Evolutionary conservation across 2,329 filamentous ascomycete species (phyloP).

Genomic region (Botrytis hyacinthi): DNA sequence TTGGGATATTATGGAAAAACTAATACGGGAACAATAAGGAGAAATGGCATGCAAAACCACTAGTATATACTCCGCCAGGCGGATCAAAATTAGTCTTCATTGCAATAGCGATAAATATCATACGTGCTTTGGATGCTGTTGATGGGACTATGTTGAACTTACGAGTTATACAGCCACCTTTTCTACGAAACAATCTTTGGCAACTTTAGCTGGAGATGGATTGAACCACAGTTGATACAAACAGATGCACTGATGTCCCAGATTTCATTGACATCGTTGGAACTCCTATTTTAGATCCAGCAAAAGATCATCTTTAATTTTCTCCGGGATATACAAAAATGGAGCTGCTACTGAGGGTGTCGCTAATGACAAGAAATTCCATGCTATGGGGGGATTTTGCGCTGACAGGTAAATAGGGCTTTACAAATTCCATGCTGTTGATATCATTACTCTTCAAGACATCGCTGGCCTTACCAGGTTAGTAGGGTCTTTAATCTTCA

Average conservation of each 20-base stretch:
- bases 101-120: slow-evolving; percentile 56
- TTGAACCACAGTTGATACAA: not conserved
- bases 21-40: slow-evolving; percentile 48
- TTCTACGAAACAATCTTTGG: slow-evolving; percentile 45
- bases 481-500: too few relatives aligned
- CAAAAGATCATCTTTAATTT: too few relatives aligned
- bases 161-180: slow-evolving; percentile 48
- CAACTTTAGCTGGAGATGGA: not conserved
- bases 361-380: too few relatives aligned
- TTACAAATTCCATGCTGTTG: too few relatives aligned
- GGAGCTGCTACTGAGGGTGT: too few relatives aligned
- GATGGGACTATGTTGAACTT: slow-evolving; percentile 50
- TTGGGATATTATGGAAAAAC: slow-evolving; percentile 39
- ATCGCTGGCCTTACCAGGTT: too few relatives aligned
- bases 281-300: too few relatives aligned
- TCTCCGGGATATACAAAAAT: too few relatives aligned
- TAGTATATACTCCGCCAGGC: slow-evolving; percentile 52
- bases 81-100: slow-evolving; percentile 54
- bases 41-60: slow-evolving; percentile 48
- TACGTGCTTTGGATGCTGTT: slow-evolving; percentile 55
- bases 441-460: too few relatives aligned
- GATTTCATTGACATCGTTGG: too few relatives aligned
- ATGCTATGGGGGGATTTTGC: too few relatives aligned
- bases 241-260: slow-evolving; percentile 37
- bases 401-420: too few relatives aligned